Percentiles rank a stretch among this genome's conserved stretches.
Evolutionary conservation across 495 filamentous ascomycete genomes (phyloP).

Genomic region (Jackrogersella minutella): DNA sequence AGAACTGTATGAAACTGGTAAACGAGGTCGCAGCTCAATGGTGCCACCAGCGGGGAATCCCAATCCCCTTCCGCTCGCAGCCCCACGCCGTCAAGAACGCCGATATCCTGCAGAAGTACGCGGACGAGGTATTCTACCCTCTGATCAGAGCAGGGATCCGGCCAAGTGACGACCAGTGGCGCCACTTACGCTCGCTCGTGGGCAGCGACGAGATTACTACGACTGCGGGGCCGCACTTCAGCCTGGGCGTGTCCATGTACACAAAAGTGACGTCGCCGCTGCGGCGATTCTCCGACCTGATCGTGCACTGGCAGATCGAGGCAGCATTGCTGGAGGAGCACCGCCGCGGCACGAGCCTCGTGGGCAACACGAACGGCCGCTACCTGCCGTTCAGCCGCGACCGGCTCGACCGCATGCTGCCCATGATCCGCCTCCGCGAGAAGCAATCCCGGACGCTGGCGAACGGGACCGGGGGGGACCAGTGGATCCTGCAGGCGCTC

Average conservation of each 20-base stretch:
- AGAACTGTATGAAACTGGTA: conserved; percentile 76
- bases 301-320: conserved; percentile 94
- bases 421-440: conserved; percentile 60
- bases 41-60: conserved; percentile 77
- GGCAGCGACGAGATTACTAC: conserved; percentile 62
- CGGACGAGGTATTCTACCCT: conserved; percentile 58
- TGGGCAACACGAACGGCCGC: conserved; percentile 45
- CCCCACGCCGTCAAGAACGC: conserved; percentile 63
- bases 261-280: conserved; percentile 85
- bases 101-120: conserved; percentile 53
- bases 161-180: conserved; percentile 66
- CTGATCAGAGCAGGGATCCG: conserved; percentile 60
- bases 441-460: conserved; percentile 45
- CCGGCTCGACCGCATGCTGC: conserved; percentile 63
- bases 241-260: conserved; percentile 74
- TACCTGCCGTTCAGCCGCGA: conserved; percentile 70
- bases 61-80: conserved; percentile 77
- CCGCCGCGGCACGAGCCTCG: conserved; percentile 59
- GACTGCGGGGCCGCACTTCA: conserved; percentile 61
- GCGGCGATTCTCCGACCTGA: conserved; percentile 80
- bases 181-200: conserved; percentile 64
- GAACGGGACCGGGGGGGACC: conserved; percentile 43
- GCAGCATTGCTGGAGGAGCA: conserved; percentile 77
- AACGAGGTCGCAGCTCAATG: conserved; percentile 76
- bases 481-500: conserved; percentile 74